Base-by-base conservation (phyloP, 148 eudicot species). In the Diospyros kaki region DNA sequence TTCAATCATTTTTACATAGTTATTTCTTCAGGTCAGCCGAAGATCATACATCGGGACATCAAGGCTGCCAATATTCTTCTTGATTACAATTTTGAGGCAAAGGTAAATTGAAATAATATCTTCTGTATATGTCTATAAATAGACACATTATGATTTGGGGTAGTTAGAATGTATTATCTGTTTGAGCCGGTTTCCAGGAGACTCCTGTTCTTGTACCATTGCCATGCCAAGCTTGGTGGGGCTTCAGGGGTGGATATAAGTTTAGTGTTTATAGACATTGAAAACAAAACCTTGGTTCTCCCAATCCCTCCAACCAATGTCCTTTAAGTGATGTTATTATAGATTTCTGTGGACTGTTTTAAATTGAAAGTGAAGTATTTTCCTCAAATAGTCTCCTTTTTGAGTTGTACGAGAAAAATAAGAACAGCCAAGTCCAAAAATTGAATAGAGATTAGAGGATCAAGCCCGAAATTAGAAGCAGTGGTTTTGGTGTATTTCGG, bases 21-120 rank as follows among this genome's bases (percentile, higher is more conserved):
- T 59, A 17, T 75, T 7, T 76, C 52, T 76, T 64, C 86, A 93
- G 97, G 93, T 81, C 83, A 83, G 1, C 97, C 97, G 46, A 92
- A 90, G 83, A 86, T 92, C 77, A 90, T 92, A 76, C 97, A 92
- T 73, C 90, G 97, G 50, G 95, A 93, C 80, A 88, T 90, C 73
- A 92, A 92, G 84, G 90, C 97, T 9, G 75, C 95, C 38, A 88
- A 92, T 82, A 92, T 92, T 74, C 91, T 92, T 83, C 81, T 90
- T 74, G 95, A 92, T 82, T 72, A 78, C 18, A 76, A 83, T 72
- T 90, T 88, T 81, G 97, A 88, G 82, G 86, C 93, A 71, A 92
- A 90, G 97, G 94, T 88, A 73, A 70, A 13, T 18, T 56, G 64
- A 17, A 12, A 60, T 3, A 60, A 6, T 60, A 60, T 60, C n/a